These are phyloP conservation scores for Suillus weaverae DNA, from an alignment of 768 basidiomycete genomes.

Conservation along the genomic window DNA sequence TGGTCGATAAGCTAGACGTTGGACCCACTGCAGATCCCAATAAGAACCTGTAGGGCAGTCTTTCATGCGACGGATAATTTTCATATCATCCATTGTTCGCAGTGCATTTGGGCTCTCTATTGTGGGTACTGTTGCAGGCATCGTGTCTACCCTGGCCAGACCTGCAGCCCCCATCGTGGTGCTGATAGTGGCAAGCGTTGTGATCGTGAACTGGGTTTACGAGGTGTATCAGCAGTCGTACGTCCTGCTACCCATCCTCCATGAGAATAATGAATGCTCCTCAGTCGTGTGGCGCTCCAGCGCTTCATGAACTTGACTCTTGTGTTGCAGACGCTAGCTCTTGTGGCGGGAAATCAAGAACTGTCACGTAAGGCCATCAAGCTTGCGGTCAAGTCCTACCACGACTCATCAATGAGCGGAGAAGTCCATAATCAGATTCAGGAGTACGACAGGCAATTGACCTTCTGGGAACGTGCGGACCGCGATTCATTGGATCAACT, in stretches of 20 bases:
- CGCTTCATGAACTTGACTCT: conserved; percentile 26
- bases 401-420: not conserved
- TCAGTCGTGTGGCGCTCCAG: conserved; percentile 9
- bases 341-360: not conserved
- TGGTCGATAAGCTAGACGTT: not conserved
- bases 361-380: not conserved
- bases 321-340: conserved; percentile 25
- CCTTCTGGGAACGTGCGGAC: not conserved
- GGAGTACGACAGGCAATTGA: not conserved
- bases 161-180: not conserved
- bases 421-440: not conserved
- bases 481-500: not conserved
- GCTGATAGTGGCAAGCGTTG: not conserved
- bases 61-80: not conserved
- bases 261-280: not conserved
- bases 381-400: not conserved
- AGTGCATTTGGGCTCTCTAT: not conserved
- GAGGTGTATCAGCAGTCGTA: conserved; percentile 1
- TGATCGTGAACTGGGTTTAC: not conserved
- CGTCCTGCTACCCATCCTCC: not conserved
- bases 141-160: too few species aligned
- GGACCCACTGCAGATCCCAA: not conserved
- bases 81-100: not conserved
- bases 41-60: not conserved
- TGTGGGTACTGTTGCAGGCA: not conserved